Evolutionary conservation across 108 stramenopile species (phyloP), one percentile per base, ranked within the genome.

Genomic region (Pelagomonas calceolata): DNA sequence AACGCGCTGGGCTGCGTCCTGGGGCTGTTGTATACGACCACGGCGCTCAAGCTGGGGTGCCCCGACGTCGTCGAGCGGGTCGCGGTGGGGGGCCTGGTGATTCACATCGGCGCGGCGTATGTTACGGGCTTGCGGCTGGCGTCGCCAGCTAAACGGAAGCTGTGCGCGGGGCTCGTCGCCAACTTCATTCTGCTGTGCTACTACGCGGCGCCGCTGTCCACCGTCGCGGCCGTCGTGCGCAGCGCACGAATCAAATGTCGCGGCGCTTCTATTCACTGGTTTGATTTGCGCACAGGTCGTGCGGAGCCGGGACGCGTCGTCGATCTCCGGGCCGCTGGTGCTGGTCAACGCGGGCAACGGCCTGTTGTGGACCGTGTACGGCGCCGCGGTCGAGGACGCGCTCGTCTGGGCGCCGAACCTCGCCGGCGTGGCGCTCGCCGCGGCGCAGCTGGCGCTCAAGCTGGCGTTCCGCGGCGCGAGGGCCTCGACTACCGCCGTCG

Each of bases 181-280:
- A 60, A 60, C 51, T 1, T 72, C 29, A 17, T 72, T 3, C 9
- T 36, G 29, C 5, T 72, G 30, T 26, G 15, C 65, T 72, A 72
- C 65, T 72, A 72, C 39, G 64, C 63, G 4, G 64, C 71, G 35
- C 71, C 71, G 0, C 65, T 72, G 0, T 66, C 65, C 16, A 72
- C 64, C 15, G 17, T 72, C 46, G 26, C 21, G 63, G 64, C n/a
- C n/a, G n/a, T n/a, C n/a, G n/a, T n/a, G n/a, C n/a, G n/a, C n/a
- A n/a, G n/a, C n/a, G n/a, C n/a, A n/a, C n/a, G n/a, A n/a, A n/a
- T n/a, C n/a, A n/a, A n/a, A n/a, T n/a, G n/a, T n/a, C n/a, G n/a
- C n/a, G n/a, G n/a, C n/a, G n/a, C n/a, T n/a, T n/a, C n/a, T n/a
- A n/a, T n/a, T n/a, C n/a, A n/a, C n/a, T n/a, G n/a, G n/a, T n/a